These are phyloP conservation scores for Pichia sp. DNA, from an alignment of 1,139 yeast species.

Conservation along the genomic window DNA sequence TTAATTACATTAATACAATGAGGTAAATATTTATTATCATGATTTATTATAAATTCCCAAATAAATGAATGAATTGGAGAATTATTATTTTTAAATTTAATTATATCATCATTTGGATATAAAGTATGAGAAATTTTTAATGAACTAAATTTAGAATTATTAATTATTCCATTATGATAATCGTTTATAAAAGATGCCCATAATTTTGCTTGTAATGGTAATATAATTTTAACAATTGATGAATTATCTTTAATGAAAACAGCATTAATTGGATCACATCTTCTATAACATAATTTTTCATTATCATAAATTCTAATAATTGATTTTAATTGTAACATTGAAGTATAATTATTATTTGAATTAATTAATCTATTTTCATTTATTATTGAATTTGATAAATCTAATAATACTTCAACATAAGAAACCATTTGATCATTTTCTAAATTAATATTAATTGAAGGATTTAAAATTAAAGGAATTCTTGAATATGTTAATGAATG, in stretches of 20 bases:
- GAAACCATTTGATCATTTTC: slow-evolving; percentile 28
- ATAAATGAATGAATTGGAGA: slow-evolving; percentile 26
- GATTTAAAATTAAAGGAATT: slow-evolving; percentile 23
- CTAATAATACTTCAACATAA: slow-evolving; percentile 24
- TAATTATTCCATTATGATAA: slow-evolving; percentile 28
- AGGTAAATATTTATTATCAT: slow-evolving; percentile 17
- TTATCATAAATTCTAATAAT: slow-evolving; percentile 25
- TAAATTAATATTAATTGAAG: slow-evolving; percentile 21
- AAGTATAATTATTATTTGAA: slow-evolving; percentile 17
- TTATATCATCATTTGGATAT: slow-evolving; percentile 25
- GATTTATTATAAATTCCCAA: slow-evolving; percentile 27
- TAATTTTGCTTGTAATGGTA: slow-evolving; percentile 29
- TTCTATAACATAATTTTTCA: slow-evolving; percentile 20
- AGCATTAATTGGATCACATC: slow-evolving; percentile 30
- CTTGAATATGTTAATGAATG: slow-evolving; percentile 26
- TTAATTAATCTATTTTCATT: not conserved
- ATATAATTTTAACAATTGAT: slow-evolving; percentile 21
- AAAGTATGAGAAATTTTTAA: slow-evolving; percentile 27
- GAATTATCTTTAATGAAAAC: slow-evolving; percentile 18
- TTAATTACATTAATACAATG: slow-evolving; percentile 21
- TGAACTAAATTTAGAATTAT: slow-evolving; percentile 19
- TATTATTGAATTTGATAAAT: slow-evolving; percentile 16
- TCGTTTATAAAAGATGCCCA: slow-evolving; percentile 31
- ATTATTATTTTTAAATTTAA: slow-evolving; percentile 12
- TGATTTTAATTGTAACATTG: slow-evolving; percentile 26